A percentile compares a stretch with the other conserved stretches of the same genome.
phyloP scores from a whole-genome alignment of 208 protist genomes.

The Spongospora subterranea region DNA sequence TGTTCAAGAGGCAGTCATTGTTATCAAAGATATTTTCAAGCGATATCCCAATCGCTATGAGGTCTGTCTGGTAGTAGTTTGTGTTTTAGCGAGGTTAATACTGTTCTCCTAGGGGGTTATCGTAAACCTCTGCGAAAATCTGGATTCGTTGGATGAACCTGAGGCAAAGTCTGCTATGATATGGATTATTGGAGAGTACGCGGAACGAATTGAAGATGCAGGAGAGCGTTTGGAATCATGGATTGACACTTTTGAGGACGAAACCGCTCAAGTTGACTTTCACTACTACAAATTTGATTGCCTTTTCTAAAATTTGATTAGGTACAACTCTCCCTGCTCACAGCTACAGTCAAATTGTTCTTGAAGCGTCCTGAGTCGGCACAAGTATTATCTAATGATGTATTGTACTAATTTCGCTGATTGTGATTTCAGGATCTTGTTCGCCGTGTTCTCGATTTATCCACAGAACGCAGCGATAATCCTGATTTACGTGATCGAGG shows the following conservation, averaged over 20 bases:
- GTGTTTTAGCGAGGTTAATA: background rate
- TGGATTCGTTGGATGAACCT: conserved; percentile 92
- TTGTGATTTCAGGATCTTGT: conserved; percentile 63
- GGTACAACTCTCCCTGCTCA: conserved; percentile 91
- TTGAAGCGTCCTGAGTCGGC: conserved; percentile 80
- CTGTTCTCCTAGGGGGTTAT: conserved; percentile 60
- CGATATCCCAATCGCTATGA: conserved; percentile 87
- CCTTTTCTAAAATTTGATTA: background rate
- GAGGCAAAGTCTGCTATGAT: conserved; percentile 93
- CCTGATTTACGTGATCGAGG: conserved; percentile 97
- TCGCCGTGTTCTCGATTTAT: conserved; percentile 72
- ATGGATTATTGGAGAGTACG: conserved; percentile 95
- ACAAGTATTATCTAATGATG: conserved; percentile 13
- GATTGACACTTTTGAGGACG: conserved; percentile 91
- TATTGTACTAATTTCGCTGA: background rate
- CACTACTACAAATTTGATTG: background rate
- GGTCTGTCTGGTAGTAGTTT: background rate
- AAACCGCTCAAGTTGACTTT: conserved; percentile 78
- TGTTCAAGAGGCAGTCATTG: conserved; percentile 94
- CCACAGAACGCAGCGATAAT: conserved; percentile 84
- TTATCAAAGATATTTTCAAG: conserved; percentile 95
- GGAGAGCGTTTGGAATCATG: conserved; percentile 77
- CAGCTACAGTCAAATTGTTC: conserved; percentile 96
- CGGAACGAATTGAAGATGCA: conserved; percentile 62
- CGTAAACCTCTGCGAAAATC: conserved; percentile 87